Conservation (phyloP, 2,329 filamentous ascomycete genomes). For the Talaromyces verruculosus region DNA sequence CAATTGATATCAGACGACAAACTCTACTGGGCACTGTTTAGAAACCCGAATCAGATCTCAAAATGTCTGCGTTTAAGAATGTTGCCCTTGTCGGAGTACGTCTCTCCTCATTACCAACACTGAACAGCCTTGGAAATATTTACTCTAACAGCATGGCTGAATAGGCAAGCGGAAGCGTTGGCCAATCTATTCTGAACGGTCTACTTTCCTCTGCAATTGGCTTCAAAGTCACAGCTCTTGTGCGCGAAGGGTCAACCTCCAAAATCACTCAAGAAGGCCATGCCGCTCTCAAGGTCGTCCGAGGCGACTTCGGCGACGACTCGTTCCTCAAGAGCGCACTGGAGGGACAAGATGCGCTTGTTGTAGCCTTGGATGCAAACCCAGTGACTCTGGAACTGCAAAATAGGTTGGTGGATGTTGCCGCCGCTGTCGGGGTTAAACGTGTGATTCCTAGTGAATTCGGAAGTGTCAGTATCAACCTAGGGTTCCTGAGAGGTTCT, state of each 20-base stretch:
- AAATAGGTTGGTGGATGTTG: conserved; percentile 10
- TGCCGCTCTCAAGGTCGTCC: conserved; percentile 9
- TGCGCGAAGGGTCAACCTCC: conserved; percentile 4
- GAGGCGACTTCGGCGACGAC: conserved; percentile 10
- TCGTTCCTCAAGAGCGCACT: conserved; percentile 9
- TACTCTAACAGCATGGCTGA: neutral
- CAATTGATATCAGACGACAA: neutral
- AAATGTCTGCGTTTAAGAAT: conserved; percentile 14
- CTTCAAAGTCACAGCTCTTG: conserved; percentile 15
- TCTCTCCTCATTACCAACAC: neutral
- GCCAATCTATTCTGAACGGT: conserved; percentile 10
- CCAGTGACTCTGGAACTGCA: conserved; percentile 11
- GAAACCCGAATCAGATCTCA: neutral
- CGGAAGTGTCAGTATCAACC: conserved; percentile 14
- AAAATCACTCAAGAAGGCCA: conserved; percentile 10
- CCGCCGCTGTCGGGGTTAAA: conserved; percentile 15
- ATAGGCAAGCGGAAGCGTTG: conserved; percentile 18
- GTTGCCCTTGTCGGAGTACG: conserved; percentile 18
- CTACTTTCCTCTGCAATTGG: conserved; percentile 4
- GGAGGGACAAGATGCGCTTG: conserved; percentile 13
- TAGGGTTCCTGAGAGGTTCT: neutral
- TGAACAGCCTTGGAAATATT: neutral
- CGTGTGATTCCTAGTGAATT: conserved; percentile 20
- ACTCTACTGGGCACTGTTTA: neutral
- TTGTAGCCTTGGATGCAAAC: conserved; percentile 3